phyloP scores from a whole-genome alignment of 2,329 filamentous ascomycete genomes.

The Lecanosticta acicola region DNA sequence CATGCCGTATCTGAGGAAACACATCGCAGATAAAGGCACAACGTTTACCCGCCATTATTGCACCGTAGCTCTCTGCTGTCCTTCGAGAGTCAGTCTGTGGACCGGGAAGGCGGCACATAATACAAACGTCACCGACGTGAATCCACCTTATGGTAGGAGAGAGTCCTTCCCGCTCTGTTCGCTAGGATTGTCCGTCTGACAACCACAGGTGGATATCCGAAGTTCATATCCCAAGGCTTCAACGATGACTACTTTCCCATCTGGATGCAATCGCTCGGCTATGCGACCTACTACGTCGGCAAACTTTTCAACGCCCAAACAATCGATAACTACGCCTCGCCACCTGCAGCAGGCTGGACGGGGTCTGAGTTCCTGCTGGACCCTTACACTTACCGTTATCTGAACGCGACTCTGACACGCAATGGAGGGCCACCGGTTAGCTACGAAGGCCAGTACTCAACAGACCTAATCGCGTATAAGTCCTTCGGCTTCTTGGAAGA shows the following conservation, averaged over 20 bases:
- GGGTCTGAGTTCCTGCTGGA: slow-evolving; percentile 47
- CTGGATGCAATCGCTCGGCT: slow-evolving; percentile 64
- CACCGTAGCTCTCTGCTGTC: slow-evolving; percentile 63
- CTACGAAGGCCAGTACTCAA: slow-evolving; percentile 51
- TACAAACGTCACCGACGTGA: slow-evolving; percentile 61
- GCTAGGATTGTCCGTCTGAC: background rate
- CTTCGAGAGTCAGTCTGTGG: slow-evolving; percentile 59
- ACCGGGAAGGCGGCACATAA: slow-evolving; percentile 64
- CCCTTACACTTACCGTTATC: slow-evolving; percentile 62
- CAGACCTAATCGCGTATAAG: slow-evolving; percentile 56
- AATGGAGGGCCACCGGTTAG: slow-evolving; percentile 53
- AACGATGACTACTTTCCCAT: slow-evolving; percentile 64
- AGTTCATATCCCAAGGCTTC: slow-evolving; percentile 59
- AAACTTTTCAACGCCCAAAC: slow-evolving; percentile 65
- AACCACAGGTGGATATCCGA: slow-evolving; percentile 49
- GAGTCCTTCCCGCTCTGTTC: slow-evolving; percentile 6
- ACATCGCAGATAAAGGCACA: slow-evolving; percentile 54
- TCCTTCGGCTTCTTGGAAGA: slow-evolving; percentile 58
- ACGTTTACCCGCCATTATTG: slow-evolving; percentile 59
- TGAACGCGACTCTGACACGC: slow-evolving; percentile 59
- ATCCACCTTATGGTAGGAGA: slow-evolving; percentile 46
- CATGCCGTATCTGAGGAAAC: slow-evolving; percentile 53
- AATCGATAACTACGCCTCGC: slow-evolving; percentile 55
- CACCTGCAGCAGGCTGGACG: slow-evolving; percentile 55
- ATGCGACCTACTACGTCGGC: slow-evolving; percentile 67